Evolutionary conservation across 192 early-diverging fungal genomes (phyloP).

Genomic region (Mortierella claussenii): DNA sequence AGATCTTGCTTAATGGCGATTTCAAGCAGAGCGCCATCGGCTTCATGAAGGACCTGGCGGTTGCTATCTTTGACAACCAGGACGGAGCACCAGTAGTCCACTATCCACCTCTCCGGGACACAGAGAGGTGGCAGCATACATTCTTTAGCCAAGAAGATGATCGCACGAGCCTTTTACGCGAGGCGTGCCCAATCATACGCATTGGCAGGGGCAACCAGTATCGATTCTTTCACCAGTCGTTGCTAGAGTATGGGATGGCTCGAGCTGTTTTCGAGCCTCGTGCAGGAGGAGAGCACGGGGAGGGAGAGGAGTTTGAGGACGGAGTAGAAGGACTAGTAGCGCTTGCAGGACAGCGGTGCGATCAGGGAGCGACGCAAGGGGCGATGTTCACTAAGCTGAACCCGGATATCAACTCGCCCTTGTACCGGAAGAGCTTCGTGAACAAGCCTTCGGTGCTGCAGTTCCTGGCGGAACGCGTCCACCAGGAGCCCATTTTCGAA

Average conservation of each 20-base stretch:
- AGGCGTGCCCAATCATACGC: neutral
- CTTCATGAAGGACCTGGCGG: neutral
- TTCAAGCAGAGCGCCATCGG: neutral
- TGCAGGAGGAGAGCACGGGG: neutral
- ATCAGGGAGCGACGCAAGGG: neutral
- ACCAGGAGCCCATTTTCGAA: conserved; percentile 4
- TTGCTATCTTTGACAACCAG: conserved; percentile 1
- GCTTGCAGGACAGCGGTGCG: neutral
- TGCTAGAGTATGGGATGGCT: neutral
- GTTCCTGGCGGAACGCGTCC: conserved; percentile 16
- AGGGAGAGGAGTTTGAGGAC: neutral
- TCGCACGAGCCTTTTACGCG: neutral
- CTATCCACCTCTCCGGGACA: neutral
- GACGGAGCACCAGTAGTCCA: neutral
- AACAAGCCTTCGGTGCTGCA: conserved; percentile 7
- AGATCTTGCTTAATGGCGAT: neutral
- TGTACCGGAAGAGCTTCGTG: conserved; percentile 3
- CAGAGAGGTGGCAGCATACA: neutral
- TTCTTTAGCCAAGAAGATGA: conserved; percentile 1
- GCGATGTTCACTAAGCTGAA: neutral
- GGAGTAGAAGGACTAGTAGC: neutral
- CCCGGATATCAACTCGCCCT: conserved; percentile 1
- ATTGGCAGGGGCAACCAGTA: conserved; percentile 4
- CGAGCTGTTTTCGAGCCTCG: conserved; percentile 4
- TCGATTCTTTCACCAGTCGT: neutral